A percentile compares a stretch with the other conserved stretches of the same genome.
Evolutionary conservation across 306 rosid genomes (phyloP).

Genomic region (Luffa acutangula): DNA sequence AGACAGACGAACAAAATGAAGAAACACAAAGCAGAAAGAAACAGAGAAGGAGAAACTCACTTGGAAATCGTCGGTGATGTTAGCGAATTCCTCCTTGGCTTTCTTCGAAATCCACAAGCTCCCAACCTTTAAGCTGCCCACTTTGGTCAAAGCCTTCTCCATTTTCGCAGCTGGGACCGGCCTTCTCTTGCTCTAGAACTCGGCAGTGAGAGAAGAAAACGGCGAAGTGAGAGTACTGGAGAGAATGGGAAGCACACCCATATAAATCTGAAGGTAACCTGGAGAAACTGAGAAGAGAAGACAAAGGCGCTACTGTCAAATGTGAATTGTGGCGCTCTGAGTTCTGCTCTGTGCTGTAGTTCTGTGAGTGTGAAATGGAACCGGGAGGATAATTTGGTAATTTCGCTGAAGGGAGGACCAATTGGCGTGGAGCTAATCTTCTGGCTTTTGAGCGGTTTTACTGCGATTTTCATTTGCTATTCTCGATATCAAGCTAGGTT

Average conservation of each 20-base stretch:
- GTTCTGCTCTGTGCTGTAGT: background rate
- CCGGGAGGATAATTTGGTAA: background rate
- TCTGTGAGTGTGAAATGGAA: background rate
- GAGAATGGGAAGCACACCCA: background rate
- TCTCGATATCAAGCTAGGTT: background rate
- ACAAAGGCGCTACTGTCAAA: background rate
- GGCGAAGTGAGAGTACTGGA: background rate
- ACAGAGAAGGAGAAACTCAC: slow-evolving; percentile 27
- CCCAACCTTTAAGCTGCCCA: slow-evolving; percentile 71
- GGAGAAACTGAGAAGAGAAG: background rate
- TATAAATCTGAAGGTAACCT: background rate
- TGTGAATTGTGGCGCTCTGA: background rate
- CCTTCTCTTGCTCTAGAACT: slow-evolving; percentile 2
- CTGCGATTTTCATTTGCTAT: background rate
- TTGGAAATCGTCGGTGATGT: slow-evolving; percentile 61
- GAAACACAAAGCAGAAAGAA: background rate
- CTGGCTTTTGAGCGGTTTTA: background rate
- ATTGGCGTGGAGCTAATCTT: background rate
- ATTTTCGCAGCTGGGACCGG: slow-evolving; percentile 18
- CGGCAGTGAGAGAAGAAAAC: background rate
- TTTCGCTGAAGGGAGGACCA: background rate
- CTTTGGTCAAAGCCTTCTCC: slow-evolving; percentile 93
- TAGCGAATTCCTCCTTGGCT: slow-evolving; percentile 80
- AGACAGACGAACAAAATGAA: background rate
- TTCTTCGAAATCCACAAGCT: slow-evolving; percentile 80